These are phyloP conservation scores for Turritis glabra DNA, from an alignment of 345 rosid genomes.

Conservation along the genomic window DNA sequence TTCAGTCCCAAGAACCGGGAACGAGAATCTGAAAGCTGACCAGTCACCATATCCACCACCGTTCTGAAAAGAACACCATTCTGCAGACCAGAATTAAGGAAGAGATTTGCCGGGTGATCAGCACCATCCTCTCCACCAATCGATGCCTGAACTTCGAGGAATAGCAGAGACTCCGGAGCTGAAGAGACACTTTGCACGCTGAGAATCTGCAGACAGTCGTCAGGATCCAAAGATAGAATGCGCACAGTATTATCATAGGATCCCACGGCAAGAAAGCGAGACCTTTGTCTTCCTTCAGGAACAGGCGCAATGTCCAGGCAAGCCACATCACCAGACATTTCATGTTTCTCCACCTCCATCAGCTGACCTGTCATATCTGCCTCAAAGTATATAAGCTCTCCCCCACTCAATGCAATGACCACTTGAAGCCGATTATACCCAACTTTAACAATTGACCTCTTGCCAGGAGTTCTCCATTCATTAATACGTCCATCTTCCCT, in stretches of 20 bases:
- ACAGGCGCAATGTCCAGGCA: constrained; percentile 98
- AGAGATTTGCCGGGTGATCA: constrained; percentile 97
- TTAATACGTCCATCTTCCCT: constrained; percentile 97
- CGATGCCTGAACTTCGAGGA: constrained; percentile 98
- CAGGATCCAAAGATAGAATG: constrained; percentile 92
- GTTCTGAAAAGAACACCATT: constrained; percentile 94
- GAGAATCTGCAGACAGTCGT: constrained; percentile 94
- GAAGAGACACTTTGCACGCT: constrained; percentile 98
- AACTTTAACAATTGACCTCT: constrained; percentile 96
- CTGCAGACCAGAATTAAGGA: constrained; percentile 93
- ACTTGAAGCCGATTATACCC: constrained; percentile 95
- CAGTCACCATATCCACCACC: constrained; percentile 97
- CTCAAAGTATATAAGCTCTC: constrained; percentile 97
- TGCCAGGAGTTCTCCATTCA: constrained; percentile 99
- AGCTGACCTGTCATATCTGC: constrained; percentile 95
- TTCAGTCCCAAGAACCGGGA: constrained; percentile 91
- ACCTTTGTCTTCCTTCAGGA: constrained; percentile 99
- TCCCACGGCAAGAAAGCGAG: constrained; percentile 97
- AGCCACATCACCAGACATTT: constrained; percentile 99
- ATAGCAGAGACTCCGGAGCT: constrained; percentile 93
- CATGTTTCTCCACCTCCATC: constrained; percentile 98
- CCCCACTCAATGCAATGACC: constrained; percentile 96
- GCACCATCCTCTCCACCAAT: constrained; percentile 98
- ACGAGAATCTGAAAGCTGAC: constrained; percentile 97
- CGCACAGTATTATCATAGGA: constrained; percentile 94